Evolutionary conservation across 495 filamentous ascomycete genomes (phyloP), one percentile per base, ranked within the genome.

Genomic region (Neurospora discreta): DNA sequence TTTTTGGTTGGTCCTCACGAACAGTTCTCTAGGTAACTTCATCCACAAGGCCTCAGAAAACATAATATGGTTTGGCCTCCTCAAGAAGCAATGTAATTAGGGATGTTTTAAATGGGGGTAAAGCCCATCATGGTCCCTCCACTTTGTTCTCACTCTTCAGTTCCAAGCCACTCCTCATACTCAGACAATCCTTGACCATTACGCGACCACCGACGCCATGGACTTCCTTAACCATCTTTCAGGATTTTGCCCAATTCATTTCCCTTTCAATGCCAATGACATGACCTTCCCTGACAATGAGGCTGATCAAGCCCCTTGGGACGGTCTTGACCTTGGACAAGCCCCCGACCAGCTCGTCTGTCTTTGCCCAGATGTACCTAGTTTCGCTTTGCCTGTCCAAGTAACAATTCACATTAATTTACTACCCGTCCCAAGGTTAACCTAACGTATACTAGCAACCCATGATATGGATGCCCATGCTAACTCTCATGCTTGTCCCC

Each of bases 291-390:
- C 13, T 11, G 0, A 0, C 46, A 58, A 58, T 26, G 11, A 58
- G 0, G 44, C 0, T 26, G 44, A 26, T 15, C 44, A 26, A 0
- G 0, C 0, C 11, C 20, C 6, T 6, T 15, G 44, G 44, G 20
- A 0, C 0, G 20, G 20, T 7, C 11, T 52, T 1, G 20, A 15
- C 10, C 0, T 52, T n/a, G 44, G 23, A 23, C n/a, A 52, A 0
- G 44, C 10, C 4, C n/a, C 44, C 20, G 1, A 52, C 11, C 46
- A 23, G 11, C 20, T 26, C 5, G 5, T 15, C 10, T 15, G 20
- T 58, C 23, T 26, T 26, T 6, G 20, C 11, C 5, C 23, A 26
- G 46, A 30, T 20, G 20, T 26, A 58, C n/a, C 0, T 1, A 20
- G 1, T 20, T 46, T 46, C 43, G 20, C 3, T 1, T 1, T n/a